Base-by-base conservation (phyloP, 805 yeast genomes). In the Candida stauntonica region DNA sequence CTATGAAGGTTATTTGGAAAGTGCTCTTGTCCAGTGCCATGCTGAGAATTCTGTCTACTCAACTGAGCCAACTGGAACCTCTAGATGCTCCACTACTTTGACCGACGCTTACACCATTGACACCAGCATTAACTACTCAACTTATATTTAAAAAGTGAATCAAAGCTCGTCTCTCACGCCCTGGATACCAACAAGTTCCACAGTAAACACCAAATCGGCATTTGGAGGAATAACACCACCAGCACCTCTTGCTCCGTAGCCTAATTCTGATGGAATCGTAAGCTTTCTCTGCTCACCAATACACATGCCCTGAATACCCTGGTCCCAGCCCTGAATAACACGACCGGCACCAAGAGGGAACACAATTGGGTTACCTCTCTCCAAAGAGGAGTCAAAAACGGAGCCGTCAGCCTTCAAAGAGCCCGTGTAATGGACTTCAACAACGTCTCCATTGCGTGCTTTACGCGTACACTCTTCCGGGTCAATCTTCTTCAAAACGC, bases 301-400 rank as follows among this genome's bases (percentile, higher is more conserved):
- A 63, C 97, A 88, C 94, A 52, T 51, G 33, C 65, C 82, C 79
- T 27, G 68, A 35, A 87, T 64, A 29, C 96, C 96, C 62, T 81
- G 77, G 47, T 88, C 97, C 96, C 96, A 88, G 42, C 97, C 96
- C 44, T 70, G 56, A 55, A 88, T 88, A 23, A 88, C 96, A 52
- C 75, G 81, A 5, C 94, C 89, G 18, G 62, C 60, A 29, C 96
- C 97, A 38, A 89, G 64, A n/a, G 62, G 62, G 62, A 88, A 88
- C 29, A 70, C 58, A 44, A 88, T 67, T 32, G 97, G 96, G 31
- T 60, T 51, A 12, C 76, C 78, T 54, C 95, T 73, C 17, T 59
- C 55, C 40, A 70, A 62, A 2, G 95, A 84, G 8, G 86, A 74
- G 61, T 88, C 97, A 55, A 88, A 89, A 5, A 71, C 77, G 5